Base-by-base conservation (phyloP, 495 filamentous ascomycete species). In the Tetracladium marchalianum region DNA sequence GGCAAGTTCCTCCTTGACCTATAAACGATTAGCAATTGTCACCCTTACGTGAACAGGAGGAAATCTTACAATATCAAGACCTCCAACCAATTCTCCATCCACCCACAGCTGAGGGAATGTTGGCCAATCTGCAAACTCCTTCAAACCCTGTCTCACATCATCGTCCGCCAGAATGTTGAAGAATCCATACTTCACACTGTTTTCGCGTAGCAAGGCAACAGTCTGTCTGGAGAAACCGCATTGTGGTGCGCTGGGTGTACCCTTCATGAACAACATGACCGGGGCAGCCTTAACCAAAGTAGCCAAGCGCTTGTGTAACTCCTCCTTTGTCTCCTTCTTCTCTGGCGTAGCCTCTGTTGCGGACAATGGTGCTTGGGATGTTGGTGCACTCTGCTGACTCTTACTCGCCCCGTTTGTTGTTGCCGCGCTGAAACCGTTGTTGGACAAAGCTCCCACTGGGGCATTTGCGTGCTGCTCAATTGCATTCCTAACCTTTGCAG, bases 141-240 rank as follows among this genome's bases (percentile, higher is more conserved):
- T 99, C 56, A 99, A 64, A 5, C 92, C 92, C 67, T 97, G 90
- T 33, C 92, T 74, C 13, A 99, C 93, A 53, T 96, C 92, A 57
- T 99, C 92, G 64, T 99, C 92, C 51, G 92, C 92, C 44, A 99
- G 66, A 52, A 94, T 97, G 59, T 99, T 97, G 68, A 99, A 99
- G 73, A 97, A 97, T 6, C 92, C 93, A 65, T 97, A 99, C 60
- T 90, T 84, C 33, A 99, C 83, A 41, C 82, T 81, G 48, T 82
- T 78, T 69, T 95, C 89, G 46, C 92, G 78, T 46, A 97, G 67
- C 32, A 97, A 71, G 2, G 70, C 78, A 12, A 97, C 93, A 33
- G 94, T 61, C 66, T 95, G 87, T 43, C 90, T 74, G 51, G 85
- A 92, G 69, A 96, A 98, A 2, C 92, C 92, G 61, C 92, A 98